Conservation (phyloP, 805 yeast species). For the Myxozyma geophila region DNA sequence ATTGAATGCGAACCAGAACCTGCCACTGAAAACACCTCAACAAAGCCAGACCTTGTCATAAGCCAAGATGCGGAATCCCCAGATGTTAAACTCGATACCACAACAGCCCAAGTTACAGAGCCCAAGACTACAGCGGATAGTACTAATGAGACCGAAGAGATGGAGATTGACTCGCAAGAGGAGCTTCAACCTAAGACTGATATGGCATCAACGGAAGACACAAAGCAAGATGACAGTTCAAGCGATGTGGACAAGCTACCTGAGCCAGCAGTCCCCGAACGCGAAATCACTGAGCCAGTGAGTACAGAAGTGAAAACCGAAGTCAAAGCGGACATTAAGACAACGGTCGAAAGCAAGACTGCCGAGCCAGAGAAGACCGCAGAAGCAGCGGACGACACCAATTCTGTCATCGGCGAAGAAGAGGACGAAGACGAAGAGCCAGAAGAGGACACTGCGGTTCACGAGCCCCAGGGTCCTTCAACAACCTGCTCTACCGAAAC, state of each 20-base stretch:
- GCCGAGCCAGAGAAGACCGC: not conserved
- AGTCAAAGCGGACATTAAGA: not conserved
- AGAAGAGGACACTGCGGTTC: not conserved
- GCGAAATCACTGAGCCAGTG: not conserved
- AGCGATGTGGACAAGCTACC: not conserved
- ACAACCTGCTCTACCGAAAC: conserved; percentile 22
- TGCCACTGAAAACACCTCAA: too few species aligned
- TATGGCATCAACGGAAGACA: not conserved
- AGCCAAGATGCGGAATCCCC: not conserved
- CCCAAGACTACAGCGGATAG: not conserved
- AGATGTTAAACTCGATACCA: not conserved
- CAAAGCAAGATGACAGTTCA: not conserved
- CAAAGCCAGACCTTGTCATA: too few species aligned
- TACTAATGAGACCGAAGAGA: not conserved
- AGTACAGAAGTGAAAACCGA: not conserved
- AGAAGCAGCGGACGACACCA: not conserved
- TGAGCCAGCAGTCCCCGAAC: not conserved
- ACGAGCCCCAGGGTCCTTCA: conserved; percentile 12
- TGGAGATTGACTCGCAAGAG: not conserved
- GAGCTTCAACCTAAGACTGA: not conserved
- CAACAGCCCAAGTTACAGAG: not conserved
- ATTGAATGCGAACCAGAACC: too few species aligned
- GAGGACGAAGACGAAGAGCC: conserved; percentile 9
- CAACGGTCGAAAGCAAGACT: not conserved
- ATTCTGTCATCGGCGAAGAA: not conserved